Conservation (phyloP, 169 alveolate species). For the Cryptosporidium parvum region DNA sequence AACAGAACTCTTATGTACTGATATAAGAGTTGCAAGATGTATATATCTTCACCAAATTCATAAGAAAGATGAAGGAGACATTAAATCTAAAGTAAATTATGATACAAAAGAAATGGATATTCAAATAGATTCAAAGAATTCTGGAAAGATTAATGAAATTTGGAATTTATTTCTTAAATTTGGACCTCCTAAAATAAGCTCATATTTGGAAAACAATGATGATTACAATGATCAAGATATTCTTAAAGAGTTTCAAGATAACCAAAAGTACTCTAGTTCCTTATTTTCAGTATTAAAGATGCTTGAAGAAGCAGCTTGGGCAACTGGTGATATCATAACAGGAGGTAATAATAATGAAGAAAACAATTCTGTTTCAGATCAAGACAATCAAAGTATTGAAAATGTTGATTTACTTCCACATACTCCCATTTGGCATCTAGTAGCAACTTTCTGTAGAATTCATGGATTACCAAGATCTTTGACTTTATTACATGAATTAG, state of each 20-base stretch:
- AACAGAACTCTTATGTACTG: slow-evolving; percentile 53
- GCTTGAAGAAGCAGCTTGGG: slow-evolving; percentile 86
- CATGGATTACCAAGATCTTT: slow-evolving; percentile 84
- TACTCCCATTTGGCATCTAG: slow-evolving; percentile 84
- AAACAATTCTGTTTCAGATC: slow-evolving; percentile 7
- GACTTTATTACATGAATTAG: slow-evolving; percentile 87
- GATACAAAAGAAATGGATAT: slow-evolving; percentile 35
- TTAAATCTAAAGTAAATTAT: slow-evolving; percentile 3
- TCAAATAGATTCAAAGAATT: slow-evolving; percentile 9
- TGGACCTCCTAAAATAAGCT: slow-evolving; percentile 48
- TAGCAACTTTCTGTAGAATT: slow-evolving; percentile 82
- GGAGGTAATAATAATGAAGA: slow-evolving; percentile 24
- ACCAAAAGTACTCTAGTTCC: slow-evolving; percentile 34
- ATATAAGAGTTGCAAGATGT: slow-evolving; percentile 66
- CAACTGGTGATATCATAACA: slow-evolving; percentile 55
- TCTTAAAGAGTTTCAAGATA: slow-evolving; percentile 22
- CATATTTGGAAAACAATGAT: slow-evolving; percentile 11
- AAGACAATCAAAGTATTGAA: not conserved
- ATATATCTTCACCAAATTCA: slow-evolving; percentile 60
- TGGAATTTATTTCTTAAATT: slow-evolving; percentile 58
- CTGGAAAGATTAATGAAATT: slow-evolving; percentile 34
- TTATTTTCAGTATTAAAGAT: slow-evolving; percentile 61
- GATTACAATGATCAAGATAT: slow-evolving; percentile 2
- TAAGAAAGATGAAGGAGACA: not conserved
- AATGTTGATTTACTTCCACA: slow-evolving; percentile 25